Evolutionary conservation across 116 monocot species (phyloP).

Genomic region (Papilionanthe hybrid): DNA sequence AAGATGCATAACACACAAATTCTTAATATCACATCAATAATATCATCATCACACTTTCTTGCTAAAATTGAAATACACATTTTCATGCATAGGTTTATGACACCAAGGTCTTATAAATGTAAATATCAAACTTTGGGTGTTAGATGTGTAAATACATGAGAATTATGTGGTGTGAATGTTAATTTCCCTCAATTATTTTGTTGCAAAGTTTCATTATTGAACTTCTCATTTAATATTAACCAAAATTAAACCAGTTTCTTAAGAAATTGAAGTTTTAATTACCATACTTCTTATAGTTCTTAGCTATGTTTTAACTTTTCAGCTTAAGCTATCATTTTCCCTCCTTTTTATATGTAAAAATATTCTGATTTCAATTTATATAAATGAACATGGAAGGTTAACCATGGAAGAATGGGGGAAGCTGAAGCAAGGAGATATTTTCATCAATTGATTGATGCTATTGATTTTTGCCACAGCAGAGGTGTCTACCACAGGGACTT

Average conservation of each 20-base stretch:
- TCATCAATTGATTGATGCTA: slow-evolving; percentile 73
- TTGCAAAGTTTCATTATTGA: not conserved
- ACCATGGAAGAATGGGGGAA: slow-evolving; percentile 65
- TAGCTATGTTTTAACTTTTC: not conserved
- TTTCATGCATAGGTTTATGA: too few species aligned
- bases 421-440: slow-evolving; percentile 68
- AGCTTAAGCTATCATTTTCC: not conserved
- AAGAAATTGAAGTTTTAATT: not conserved
- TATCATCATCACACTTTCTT: too few species aligned
- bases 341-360: not conserved
- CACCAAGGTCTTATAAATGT: too few species aligned
- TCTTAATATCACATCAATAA: too few species aligned
- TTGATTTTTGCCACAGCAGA: slow-evolving; percentile 82
- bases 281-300: not conserved
- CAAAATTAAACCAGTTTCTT: not conserved
- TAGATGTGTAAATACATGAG: too few species aligned
- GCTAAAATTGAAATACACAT: too few species aligned
- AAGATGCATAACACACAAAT: too few species aligned
- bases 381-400: slow-evolving; percentile 28
- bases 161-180: too few species aligned
- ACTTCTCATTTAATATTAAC: not conserved
- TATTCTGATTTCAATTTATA: not conserved
- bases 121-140: too few species aligned
- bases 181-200: not conserved
- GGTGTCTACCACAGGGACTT: slow-evolving; percentile 79